Conservation (phyloP, 108 stramenopile genomes). For the Mediolabrus comicus region DNA sequence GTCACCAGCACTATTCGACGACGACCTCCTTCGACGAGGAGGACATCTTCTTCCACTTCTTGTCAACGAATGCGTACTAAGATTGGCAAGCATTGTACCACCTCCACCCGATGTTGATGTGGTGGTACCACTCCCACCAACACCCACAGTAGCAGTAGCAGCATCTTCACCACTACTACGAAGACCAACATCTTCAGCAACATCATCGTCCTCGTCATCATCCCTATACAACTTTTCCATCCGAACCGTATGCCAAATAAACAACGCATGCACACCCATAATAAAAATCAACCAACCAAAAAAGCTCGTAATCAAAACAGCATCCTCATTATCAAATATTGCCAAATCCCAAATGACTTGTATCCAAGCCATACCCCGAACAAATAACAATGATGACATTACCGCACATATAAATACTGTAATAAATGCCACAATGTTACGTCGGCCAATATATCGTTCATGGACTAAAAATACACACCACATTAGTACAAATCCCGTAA, state of each 20-base stretch:
- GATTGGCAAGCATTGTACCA: too few relatives aligned
- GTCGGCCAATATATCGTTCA: constrained; percentile 26
- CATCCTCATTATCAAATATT: constrained; percentile 23
- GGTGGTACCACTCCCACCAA: neutral
- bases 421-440: constrained; percentile 30
- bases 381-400: constrained; percentile 27
- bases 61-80: neutral
- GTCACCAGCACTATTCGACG: neutral
- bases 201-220: neutral
- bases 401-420: constrained; percentile 27
- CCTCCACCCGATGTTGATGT: too few relatives aligned
- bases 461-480: constrained; percentile 41
- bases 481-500: constrained; percentile 35
- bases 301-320: constrained; percentile 24
- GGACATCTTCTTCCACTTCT: neutral
- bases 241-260: constrained; percentile 32
- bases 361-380: constrained; percentile 42
- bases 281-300: constrained; percentile 31
- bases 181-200: neutral
- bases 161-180: neutral
- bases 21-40: neutral
- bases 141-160: neutral
- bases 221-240: constrained; percentile 12
- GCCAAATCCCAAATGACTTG: constrained; percentile 32
- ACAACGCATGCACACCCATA: constrained; percentile 26